A percentile compares a stretch with the other conserved stretches of the same genome.
Evolutionary conservation across 805 yeast genomes (phyloP).

Genomic region (Ogataea zsoltii): DNA sequence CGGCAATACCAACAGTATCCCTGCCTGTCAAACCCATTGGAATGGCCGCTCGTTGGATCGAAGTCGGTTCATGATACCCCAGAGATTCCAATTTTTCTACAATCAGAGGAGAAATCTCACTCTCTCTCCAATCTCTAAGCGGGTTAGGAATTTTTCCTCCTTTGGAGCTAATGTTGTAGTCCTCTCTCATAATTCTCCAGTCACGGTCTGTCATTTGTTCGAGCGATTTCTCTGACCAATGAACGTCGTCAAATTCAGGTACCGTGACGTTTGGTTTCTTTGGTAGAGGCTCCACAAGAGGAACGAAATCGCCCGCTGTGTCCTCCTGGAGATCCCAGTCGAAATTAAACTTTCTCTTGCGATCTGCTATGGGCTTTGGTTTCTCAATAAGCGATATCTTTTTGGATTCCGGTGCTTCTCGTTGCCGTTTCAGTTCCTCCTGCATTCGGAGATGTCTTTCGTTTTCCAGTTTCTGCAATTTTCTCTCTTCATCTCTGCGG

Average conservation of each 20-base stretch:
- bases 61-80: slow-evolving; percentile 71
- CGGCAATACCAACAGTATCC: slow-evolving; percentile 88
- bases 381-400: background rate
- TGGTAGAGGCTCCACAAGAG: slow-evolving; percentile 36
- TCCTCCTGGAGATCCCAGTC: slow-evolving; percentile 74
- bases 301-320: slow-evolving; percentile 48
- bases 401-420: background rate
- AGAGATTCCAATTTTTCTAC: slow-evolving; percentile 37
- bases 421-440: background rate
- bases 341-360: slow-evolving; percentile 51
- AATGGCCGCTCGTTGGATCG: slow-evolving; percentile 87
- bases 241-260: slow-evolving; percentile 25
- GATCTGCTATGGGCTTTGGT: background rate
- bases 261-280: slow-evolving; percentile 19
- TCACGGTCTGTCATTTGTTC: slow-evolving; percentile 75
- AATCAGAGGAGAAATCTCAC: slow-evolving; percentile 46
- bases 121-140: slow-evolving; percentile 72
- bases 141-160: slow-evolving; percentile 57
- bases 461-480: background rate
- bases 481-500: slow-evolving; percentile 7
- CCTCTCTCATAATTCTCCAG: slow-evolving; percentile 87
- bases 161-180: slow-evolving; percentile 62
- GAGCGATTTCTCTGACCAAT: slow-evolving; percentile 71
- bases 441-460: slow-evolving; percentile 1
- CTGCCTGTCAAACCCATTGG: slow-evolving; percentile 61